Evolutionary conservation across 306 rosid species (phyloP), one percentile per base, ranked within the genome.

Genomic region (Cicer arietinum): DNA sequence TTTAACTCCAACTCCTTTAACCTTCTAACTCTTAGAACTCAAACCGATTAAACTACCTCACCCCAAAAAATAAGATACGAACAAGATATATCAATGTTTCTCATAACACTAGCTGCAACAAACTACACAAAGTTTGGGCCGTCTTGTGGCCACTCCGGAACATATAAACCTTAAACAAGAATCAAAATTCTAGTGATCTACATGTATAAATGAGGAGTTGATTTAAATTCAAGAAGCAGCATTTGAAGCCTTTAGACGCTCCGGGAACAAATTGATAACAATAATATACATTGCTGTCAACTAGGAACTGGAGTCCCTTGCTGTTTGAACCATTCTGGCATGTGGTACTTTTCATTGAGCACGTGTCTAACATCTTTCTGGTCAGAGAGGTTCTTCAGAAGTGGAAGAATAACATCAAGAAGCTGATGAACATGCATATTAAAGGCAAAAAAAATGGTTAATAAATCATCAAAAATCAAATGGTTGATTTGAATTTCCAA

Each of bases 311-410:
- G 92, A 81, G 86, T 64, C 63, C 98, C 97, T 22, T 91, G 96
- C 81, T 82, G 83, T 65, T 80, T 94, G 84, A 91, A 91, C 98
- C 98, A 94, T 71, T 91, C 97, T 8, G 97, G 83, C 97, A 94
- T 94, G 81, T 81, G 91, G 67, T 86, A 94, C 77, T 62, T 84
- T 14, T 90, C 87, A 66, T 84, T 65, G 10, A 91, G 98, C 65
- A 86, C 61, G 20, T 91, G 88, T 71, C 94, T 84, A 47, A 91
- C 96, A 72, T 94, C 97, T 54, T 86, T 84, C 82, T 82, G 85
- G 69, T 58, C 68, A 42, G 96, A 82, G 12, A 94, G 97, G 43
- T 76, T 78, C 85, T 79, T 86, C 58, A 94, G 92, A 82, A 91
- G 90, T 8, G 98, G 98, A 81, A 91, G 97, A 77, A 94, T 83